Base-by-base conservation (phyloP, 2,329 filamentous ascomycete genomes). In the Endothia cerciana region DNA sequence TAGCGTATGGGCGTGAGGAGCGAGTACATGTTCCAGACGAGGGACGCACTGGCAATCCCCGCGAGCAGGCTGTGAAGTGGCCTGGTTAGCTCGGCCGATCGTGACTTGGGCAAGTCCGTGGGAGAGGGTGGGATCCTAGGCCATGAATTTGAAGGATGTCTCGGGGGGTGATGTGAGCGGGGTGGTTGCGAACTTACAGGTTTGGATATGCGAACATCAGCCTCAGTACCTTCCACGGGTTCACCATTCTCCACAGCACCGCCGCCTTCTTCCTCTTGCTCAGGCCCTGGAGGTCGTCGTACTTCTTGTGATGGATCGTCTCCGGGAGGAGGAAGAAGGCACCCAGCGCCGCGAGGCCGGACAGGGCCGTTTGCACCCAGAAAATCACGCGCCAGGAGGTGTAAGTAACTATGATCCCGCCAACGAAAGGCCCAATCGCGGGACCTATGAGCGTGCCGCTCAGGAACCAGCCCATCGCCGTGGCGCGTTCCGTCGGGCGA, bases 21-120 rank as follows among this genome's bases (percentile, higher is more conserved):
- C 3, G 82, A 83, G 75, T 91, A 91, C 78, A 91, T 90, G 75
- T 91, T 91, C 87, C 88, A 92, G 17, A 91, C 84, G 0, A 92
- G 79, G 22, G 83, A 80, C 1, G 83, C 85, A 15, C 84, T 84
- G 0, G 87, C 87, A 1, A 90, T 72, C 1, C 83, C 86, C 25
- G 81, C 81, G 68, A 86, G 78, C 49, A 89, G 78, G 1, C 66
- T 68, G 33, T 22, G 45, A 19, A 38, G 13, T 28, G n/a, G 40
- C 17, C 15, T 4, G 22, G n/a, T 65, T 17, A 66, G 64, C 62
- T 19, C 7, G 1, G 2, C 1, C 40, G 33, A 36, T 36, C 33
- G 10, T 15, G 41, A 43, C 19, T 19, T 17, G 15, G 13, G 41
- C 41, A 15, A 43, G 41, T 43, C 41, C 41, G 13, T 8, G 13